Evolutionary conservation across 192 early-diverging fungal species (phyloP).

Genomic region (Coemansia sp.): DNA sequence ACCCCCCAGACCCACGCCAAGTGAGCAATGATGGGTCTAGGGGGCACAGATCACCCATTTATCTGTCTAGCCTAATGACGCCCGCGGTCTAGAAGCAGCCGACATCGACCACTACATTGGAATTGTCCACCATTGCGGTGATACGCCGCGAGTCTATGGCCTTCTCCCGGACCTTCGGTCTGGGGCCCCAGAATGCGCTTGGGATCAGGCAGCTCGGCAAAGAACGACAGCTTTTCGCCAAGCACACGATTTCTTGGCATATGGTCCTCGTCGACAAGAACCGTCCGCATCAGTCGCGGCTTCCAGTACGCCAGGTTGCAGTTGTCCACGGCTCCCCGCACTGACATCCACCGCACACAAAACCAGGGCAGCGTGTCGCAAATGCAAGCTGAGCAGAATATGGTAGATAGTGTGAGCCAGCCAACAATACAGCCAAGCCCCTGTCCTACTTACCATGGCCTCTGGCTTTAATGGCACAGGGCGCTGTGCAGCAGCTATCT

Average conservation of each 20-base stretch:
- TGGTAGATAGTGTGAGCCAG: no score
- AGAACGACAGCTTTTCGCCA: constrained; percentile 19
- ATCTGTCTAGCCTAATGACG: not conserved
- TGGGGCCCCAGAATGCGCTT: constrained; percentile 29
- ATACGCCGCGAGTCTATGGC: constrained; percentile 17
- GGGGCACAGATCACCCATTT: no score
- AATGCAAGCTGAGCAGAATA: no score
- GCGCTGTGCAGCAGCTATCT: no score
- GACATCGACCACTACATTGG: constrained; percentile 24
- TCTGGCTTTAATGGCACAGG: no score
- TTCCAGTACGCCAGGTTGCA: constrained; percentile 40
- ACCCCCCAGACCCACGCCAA: not conserved
- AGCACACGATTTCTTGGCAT: constrained; percentile 3
- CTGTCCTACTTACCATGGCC: no score
- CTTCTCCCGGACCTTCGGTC: constrained; percentile 15
- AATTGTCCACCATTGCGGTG: constrained; percentile 23
- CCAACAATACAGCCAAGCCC: no score
- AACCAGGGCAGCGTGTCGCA: no score
- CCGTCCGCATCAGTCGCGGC: constrained; percentile 15
- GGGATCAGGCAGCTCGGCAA: constrained; percentile 13
- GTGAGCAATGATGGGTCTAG: no score
- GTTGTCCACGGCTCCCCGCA: constrained; percentile 11
- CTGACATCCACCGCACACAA: no score
- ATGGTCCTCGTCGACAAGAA: constrained; percentile 14
- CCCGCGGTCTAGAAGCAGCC: constrained; percentile 34